phyloP scores from a whole-genome alignment of 2,329 filamentous ascomycete genomes.

The Verticillium alfalfae region DNA sequence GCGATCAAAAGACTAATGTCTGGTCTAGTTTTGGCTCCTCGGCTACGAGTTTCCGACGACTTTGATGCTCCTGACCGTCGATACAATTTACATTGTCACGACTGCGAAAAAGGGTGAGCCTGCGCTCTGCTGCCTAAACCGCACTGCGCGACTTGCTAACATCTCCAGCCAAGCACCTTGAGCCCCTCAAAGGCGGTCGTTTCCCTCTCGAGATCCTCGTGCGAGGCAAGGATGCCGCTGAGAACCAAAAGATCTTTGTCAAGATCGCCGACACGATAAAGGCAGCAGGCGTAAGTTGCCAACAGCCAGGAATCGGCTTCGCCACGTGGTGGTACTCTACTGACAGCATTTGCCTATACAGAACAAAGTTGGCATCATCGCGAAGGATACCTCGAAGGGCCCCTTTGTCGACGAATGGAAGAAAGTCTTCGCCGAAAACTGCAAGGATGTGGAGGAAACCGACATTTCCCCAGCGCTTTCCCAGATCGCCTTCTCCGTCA shows the following conservation, averaged over 20 bases:
- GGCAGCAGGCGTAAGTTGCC: conserved; percentile 67
- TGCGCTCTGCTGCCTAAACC: background rate
- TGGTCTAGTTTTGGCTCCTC: conserved; percentile 85
- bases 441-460: conserved; percentile 82
- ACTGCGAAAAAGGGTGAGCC: conserved; percentile 88
- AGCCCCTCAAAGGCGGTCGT: conserved; percentile 86
- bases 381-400: conserved; percentile 78
- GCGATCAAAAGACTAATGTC: background rate
- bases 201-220: conserved; percentile 89
- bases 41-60: conserved; percentile 98
- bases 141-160: background rate
- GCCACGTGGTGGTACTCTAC: background rate
- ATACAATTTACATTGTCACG: conserved; percentile 86
- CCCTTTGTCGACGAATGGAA: conserved; percentile 98
- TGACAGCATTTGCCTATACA: conserved; percentile 23
- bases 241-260: conserved; percentile 86
- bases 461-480: conserved; percentile 83
- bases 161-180: conserved; percentile 80
- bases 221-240: conserved; percentile 82
- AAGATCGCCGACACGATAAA: conserved; percentile 85
- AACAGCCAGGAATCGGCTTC: background rate
- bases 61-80: conserved; percentile 83
- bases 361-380: conserved; percentile 85
- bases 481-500: conserved; percentile 77
- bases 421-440: conserved; percentile 68